These are phyloP conservation scores for Ananas comosus DNA, from an alignment of 176 grass and related monocot genomes.

Conservation along the genomic window DNA sequence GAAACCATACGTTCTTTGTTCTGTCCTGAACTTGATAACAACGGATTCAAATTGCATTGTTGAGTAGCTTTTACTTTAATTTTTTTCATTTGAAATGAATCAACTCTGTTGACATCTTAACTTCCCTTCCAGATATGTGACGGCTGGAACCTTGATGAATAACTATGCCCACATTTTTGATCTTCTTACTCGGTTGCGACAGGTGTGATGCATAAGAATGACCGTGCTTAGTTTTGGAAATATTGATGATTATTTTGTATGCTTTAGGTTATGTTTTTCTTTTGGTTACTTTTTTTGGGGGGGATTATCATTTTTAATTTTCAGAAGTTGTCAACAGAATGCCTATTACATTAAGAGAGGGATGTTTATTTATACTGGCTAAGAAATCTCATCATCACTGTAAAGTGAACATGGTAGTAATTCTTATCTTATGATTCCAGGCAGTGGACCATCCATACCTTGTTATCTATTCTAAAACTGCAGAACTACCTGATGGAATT, in stretches of 20 bases:
- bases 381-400: too few relatives aligned
- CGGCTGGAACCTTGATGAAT: conserved; percentile 84
- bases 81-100: not conserved
- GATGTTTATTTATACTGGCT: too few relatives aligned
- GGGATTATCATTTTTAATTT: not conserved
- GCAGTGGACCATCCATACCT: conserved; percentile 97
- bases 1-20: too few relatives aligned
- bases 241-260: not conserved
- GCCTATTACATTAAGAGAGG: not conserved
- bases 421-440: conserved; percentile 31
- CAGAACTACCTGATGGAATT: conserved; percentile 24
- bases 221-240: not conserved
- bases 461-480: conserved; percentile 75
- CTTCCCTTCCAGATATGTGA: conserved; percentile 62
- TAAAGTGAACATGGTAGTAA: not conserved
- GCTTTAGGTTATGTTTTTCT: not conserved
- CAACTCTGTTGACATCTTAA: not conserved
- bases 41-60: not conserved
- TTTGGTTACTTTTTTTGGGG: conserved; percentile 8
- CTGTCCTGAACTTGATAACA: not conserved
- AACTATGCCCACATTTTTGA: conserved; percentile 98
- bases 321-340: not conserved
- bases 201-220: conserved; percentile 35
- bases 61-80: not conserved
- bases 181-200: conserved; percentile 85